Base-by-base conservation (phyloP, 148 eudicot species). In the Polygonum aviculare region DNA sequence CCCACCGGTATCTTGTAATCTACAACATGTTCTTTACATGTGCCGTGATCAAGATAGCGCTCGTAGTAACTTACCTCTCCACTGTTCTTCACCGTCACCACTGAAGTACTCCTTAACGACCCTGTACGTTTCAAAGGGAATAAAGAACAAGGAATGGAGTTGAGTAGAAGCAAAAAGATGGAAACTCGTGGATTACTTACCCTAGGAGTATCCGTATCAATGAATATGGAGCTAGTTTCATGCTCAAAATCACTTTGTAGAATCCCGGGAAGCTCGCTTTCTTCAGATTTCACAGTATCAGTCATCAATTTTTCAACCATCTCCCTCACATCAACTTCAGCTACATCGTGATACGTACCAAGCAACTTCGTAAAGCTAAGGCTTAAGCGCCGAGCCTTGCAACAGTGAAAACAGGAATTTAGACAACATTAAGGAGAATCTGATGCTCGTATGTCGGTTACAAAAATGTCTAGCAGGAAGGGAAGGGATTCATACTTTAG, bases 81-180 rank as follows among this genome's bases (percentile, higher is more conserved):
- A 65, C 74, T 76, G 65, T 50, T 76, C 59, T 84, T 85, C n/a
- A 89, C 77, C 10, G 75, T 49, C 71, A 94, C 78, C 2, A 77
- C 86, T 11, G 94, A 84, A 33, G 82, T 90, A 85, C 98, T 91
- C 83, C 97, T 84, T 14, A 91, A 70, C 79, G 90, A 50, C 93
- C 93, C 97, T 93, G 73, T 26, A 11, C 62, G 2, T 11, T 1
- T 39, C 2, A 74, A 12, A 22, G 18, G 4, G 26, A 35, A 74
- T 47, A 44, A 50, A 74, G 39, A 3, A 49, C 18, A 72, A 48
- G 54, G 36, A 38, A 69, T 5, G 45, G 16, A 69, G 9, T 10
- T 15, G 47, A 67, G n/a, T 67, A 35, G 26, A 44, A 41, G 47
- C 40, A 33, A 12, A 21, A 7, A 8, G 7, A 39, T 5, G 31